phyloP scores from a whole-genome alignment of 306 rosid genomes.

The Vigna angularis region DNA sequence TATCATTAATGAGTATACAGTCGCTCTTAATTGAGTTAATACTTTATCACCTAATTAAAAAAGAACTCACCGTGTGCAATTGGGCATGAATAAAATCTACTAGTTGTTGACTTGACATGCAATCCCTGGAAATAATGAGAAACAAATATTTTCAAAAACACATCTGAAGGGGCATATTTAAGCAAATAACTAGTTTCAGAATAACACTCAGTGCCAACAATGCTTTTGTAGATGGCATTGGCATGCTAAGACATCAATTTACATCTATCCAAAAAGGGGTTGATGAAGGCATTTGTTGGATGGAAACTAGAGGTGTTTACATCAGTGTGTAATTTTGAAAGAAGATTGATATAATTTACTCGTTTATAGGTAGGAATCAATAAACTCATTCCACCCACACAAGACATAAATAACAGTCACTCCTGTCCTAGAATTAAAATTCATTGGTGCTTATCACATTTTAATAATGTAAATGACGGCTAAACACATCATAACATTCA shows the following conservation, averaged over 20 bases:
- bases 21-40: conserved; percentile 7
- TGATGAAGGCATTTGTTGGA: conserved; percentile 19
- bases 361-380: conserved; percentile 26
- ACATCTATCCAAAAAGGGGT: background rate
- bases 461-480: conserved; percentile 10
- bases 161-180: conserved; percentile 13
- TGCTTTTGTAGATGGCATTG: conserved; percentile 3
- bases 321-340: conserved; percentile 18
- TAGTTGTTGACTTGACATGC: conserved; percentile 96
- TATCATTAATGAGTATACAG: conserved; percentile 22
- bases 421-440: conserved; percentile 11
- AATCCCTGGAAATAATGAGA: conserved; percentile 79
- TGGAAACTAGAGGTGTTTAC: background rate
- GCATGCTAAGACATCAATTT: conserved; percentile 13
- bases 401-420: conserved; percentile 23
- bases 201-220: conserved; percentile 5
- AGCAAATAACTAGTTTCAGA: conserved; percentile 20
- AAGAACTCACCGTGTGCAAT: conserved; percentile 61
- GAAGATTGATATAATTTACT: conserved; percentile 24
- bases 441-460: background rate
- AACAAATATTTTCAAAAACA: conserved; percentile 31
- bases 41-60: conserved; percentile 12
- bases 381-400: background rate
- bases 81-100: conserved; percentile 85
- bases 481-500: conserved; percentile 7